Evolutionary conservation across 352 stramenopile species (phyloP).

Genomic region (Halophytophthora batemanensis): DNA sequence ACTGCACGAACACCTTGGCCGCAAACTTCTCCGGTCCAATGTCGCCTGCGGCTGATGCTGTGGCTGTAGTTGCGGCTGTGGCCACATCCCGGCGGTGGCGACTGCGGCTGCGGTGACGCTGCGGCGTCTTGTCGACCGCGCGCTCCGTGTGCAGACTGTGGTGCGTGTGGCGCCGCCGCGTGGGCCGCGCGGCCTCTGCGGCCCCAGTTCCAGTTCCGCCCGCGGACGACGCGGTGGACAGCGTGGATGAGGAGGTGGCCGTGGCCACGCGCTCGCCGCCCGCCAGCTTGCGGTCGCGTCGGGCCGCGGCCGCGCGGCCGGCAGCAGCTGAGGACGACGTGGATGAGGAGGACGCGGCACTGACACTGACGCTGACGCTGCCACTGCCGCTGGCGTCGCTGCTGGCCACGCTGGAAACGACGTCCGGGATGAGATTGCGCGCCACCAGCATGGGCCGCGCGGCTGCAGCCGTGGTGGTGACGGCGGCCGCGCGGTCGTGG

Average conservation of each 20-base stretch:
- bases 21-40: constrained; percentile 46
- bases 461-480: constrained; percentile 10
- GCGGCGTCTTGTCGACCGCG: constrained; percentile 9
- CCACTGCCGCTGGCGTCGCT: constrained; percentile 14
- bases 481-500: constrained; percentile 25
- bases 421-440: constrained; percentile 25
- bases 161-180: constrained; percentile 15
- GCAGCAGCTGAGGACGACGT: constrained; percentile 3
- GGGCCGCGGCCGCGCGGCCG: constrained; percentile 2
- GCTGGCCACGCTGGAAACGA: constrained; percentile 7
- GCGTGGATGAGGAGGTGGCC: constrained; percentile 28
- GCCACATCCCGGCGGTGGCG: constrained; percentile 8
- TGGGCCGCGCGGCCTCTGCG: constrained; percentile 11
- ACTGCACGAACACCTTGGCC: constrained; percentile 29
- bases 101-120: constrained; percentile 10
- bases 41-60: constrained; percentile 5
- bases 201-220: constrained; percentile 7
- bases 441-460: constrained; percentile 24
- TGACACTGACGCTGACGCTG: constrained; percentile 21
- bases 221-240: constrained; percentile 32
- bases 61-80: not conserved
- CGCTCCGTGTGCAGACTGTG: constrained; percentile 17
- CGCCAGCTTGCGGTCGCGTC: constrained; percentile 22
- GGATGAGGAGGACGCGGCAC: constrained; percentile 15
- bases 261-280: constrained; percentile 25